Percentiles rank a stretch among this genome's conserved stretches.
Conservation (phyloP, 2,329 filamentous ascomycete genomes). For the Aplosporella prunicola region DNA sequence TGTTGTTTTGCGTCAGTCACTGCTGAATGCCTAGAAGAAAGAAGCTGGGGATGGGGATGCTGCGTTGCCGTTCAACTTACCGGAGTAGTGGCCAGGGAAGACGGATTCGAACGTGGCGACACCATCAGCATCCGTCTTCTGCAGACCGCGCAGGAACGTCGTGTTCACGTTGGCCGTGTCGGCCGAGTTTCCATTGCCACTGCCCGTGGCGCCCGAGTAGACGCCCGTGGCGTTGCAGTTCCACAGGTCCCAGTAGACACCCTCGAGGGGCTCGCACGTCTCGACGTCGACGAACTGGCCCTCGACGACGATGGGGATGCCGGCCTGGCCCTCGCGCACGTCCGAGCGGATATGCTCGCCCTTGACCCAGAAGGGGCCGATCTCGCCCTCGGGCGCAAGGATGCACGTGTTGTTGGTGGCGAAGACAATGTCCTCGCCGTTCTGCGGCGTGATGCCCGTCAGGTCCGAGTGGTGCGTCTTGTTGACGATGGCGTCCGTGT, state of each 20-base stretch:
- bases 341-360: constrained; percentile 44
- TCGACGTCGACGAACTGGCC: constrained; percentile 46
- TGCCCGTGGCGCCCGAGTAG: constrained; percentile 35
- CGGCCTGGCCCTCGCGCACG: constrained; percentile 38
- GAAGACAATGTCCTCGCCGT: constrained; percentile 20
- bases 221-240: constrained; percentile 32
- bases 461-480: no score
- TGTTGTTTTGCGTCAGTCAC: constrained; percentile 15
- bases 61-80: neutral
- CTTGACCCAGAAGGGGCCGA: constrained; percentile 34
- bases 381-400: constrained; percentile 24
- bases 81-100: constrained; percentile 35
- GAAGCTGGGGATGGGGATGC: no score
- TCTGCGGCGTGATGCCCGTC: constrained; percentile 17
- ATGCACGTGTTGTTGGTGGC: constrained; percentile 25
- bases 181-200: constrained; percentile 32
- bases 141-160: constrained; percentile 40
- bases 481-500: no score
- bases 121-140: constrained; percentile 37
- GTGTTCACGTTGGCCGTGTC: constrained; percentile 24
- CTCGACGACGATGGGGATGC: constrained; percentile 42
- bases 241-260: constrained; percentile 46
- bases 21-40: neutral
- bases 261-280: constrained; percentile 43
- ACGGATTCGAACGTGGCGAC: constrained; percentile 41